Conservation (phyloP, 2,329 filamentous ascomycete species). For the Fusarium subglutinans region DNA sequence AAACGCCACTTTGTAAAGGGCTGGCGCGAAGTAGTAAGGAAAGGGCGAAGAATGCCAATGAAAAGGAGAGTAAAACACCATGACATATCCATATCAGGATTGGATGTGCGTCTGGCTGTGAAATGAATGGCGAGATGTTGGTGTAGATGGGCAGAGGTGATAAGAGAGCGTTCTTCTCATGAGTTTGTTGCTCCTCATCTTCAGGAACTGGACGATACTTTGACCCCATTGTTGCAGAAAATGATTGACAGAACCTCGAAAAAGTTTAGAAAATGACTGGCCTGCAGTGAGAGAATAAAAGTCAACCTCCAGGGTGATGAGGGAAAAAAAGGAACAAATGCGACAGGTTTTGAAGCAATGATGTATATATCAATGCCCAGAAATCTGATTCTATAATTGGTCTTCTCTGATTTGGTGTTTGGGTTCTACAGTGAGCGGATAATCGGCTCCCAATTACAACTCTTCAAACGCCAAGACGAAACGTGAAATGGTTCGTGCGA, state of each 20-base stretch:
- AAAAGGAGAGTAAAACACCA: constrained; percentile 16
- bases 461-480: constrained; percentile 24
- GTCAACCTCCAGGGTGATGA: not conserved
- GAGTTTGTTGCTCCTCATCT: constrained; percentile 16
- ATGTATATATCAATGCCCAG: not conserved
- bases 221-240: not conserved
- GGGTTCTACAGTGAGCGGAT: not conserved
- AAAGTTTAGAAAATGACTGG: not conserved
- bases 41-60: constrained; percentile 21
- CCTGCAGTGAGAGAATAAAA: not conserved
- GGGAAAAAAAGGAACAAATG: not conserved
- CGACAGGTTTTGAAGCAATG: not conserved
- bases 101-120: not conserved
- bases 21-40: constrained; percentile 15
- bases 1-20: not conserved
- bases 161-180: constrained; percentile 23
- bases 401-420: not conserved
- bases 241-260: not conserved
- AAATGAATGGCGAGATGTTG: not conserved
- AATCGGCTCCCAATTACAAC: not conserved
- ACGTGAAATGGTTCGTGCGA: constrained; percentile 8
- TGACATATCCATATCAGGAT: constrained; percentile 25
- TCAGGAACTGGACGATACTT: constrained; percentile 11
- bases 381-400: not conserved
- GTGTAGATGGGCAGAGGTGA: not conserved